phyloP scores from a whole-genome alignment of 306 rosid genomes.

The Albizia julibrissin region DNA sequence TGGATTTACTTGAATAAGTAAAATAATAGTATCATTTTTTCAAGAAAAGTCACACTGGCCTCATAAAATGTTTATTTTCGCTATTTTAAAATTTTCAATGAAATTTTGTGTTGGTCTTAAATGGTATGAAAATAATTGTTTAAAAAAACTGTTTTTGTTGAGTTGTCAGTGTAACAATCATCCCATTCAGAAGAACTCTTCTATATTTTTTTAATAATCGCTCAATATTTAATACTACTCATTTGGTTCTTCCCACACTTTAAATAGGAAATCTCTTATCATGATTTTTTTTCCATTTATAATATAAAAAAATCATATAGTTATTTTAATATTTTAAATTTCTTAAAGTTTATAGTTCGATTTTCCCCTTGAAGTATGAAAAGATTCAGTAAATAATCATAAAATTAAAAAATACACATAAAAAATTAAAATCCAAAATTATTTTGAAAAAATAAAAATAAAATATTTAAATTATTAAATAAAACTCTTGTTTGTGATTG shows the following conservation, averaged over 20 bases:
- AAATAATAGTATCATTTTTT: neutral
- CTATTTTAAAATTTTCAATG: neutral
- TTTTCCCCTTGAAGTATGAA: neutral
- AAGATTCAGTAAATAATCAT: neutral
- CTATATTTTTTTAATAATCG: no score
- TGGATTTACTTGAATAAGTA: neutral
- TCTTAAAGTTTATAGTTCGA: neutral
- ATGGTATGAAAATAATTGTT: no score
- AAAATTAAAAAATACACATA: neutral
- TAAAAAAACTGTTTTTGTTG: neutral
- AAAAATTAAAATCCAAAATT: neutral
- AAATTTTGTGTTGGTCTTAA: neutral
- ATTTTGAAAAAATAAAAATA: neutral
- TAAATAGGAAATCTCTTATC: neutral
- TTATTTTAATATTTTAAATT: neutral
- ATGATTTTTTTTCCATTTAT: neutral
- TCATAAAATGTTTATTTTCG: neutral
- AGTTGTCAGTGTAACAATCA: neutral
- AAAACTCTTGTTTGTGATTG: no score
- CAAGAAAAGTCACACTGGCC: neutral
- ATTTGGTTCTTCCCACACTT: neutral
- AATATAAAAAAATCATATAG: no score
- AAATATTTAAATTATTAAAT: no score
- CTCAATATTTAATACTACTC: no score
- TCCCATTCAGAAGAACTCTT: neutral